phyloP scores from a whole-genome alignment of 768 basidiomycete species.

The Peribolospora kevripleyi region DNA sequence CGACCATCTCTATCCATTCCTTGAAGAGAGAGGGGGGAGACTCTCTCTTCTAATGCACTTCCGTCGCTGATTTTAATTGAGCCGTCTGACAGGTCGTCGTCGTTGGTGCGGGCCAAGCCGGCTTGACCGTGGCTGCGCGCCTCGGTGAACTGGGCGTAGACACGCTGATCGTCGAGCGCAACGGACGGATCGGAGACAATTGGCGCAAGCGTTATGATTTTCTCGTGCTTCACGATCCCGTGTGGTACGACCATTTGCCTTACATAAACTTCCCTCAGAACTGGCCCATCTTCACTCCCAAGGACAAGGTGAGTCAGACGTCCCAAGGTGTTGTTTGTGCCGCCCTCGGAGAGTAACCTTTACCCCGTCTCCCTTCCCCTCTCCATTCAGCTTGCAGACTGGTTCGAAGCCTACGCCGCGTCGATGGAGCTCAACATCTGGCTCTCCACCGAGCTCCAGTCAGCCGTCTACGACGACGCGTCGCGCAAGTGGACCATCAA shows the following conservation, averaged over 20 bases:
- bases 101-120: conserved; percentile 42
- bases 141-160: conserved; percentile 34
- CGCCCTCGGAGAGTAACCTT: too few species aligned
- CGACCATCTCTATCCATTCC: too few species aligned
- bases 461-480: conserved; percentile 8
- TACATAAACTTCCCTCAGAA: conserved; percentile 14
- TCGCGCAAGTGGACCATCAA: conserved; percentile 1
- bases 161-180: conserved; percentile 34
- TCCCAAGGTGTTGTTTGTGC: too few species aligned
- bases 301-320: neutral
- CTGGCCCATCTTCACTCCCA: conserved; percentile 19
- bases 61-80: too few species aligned
- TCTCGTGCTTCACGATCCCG: conserved; percentile 31
- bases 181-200: conserved; percentile 17
- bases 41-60: too few species aligned
- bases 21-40: too few species aligned
- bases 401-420: conserved; percentile 15
- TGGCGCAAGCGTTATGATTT: conserved; percentile 34
- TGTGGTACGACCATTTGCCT: conserved; percentile 27
- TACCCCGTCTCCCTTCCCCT: too few species aligned
- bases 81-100: too few species aligned
- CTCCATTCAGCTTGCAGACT: conserved; percentile 16
- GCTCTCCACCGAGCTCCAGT: conserved; percentile 10
- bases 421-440: conserved; percentile 11
- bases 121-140: conserved; percentile 38